Conservation (phyloP, 768 basidiomycete species). For the Suillus variegatus region DNA sequence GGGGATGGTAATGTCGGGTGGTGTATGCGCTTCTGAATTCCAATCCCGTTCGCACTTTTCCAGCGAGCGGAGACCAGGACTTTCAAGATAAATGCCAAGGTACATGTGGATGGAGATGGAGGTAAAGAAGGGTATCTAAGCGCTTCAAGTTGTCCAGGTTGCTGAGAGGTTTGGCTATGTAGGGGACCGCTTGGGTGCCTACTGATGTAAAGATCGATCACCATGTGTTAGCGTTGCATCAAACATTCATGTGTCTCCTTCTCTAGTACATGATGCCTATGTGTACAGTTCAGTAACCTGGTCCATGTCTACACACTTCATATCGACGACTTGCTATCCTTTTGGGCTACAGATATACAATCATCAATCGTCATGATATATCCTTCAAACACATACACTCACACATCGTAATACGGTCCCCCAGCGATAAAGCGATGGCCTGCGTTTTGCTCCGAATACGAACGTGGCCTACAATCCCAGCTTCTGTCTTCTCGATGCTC, state of each 20-base stretch:
- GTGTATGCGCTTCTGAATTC: too few species aligned
- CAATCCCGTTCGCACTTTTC: too few species aligned
- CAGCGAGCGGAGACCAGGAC: too few species aligned
- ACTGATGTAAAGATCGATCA: neutral
- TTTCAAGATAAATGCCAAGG: too few species aligned
- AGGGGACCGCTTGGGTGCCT: neutral
- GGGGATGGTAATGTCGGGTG: too few species aligned
- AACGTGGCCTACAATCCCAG: constrained; percentile 62
- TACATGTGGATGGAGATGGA: too few species aligned
- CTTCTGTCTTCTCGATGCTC: constrained; percentile 80
- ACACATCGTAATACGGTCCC: neutral
- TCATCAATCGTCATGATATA: neutral
- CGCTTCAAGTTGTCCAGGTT: too few species aligned
- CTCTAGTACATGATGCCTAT: neutral
- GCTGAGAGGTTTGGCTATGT: constrained; percentile 18
- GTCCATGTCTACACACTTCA: neutral
- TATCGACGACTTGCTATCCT: neutral
- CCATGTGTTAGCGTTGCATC: neutral
- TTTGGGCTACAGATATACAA: neutral
- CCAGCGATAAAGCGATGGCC: constrained; percentile 68
- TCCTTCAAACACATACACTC: neutral
- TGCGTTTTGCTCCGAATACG: constrained; percentile 94
- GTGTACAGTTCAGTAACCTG: constrained; percentile 1
- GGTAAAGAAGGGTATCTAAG: too few species aligned
- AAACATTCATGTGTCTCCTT: neutral